Percentiles rank a stretch among this genome's conserved stretches.
These are phyloP conservation scores for Starmera stellimalicola DNA, from an alignment of 1,139 yeast genomes.

Conservation along the genomic window DNA sequence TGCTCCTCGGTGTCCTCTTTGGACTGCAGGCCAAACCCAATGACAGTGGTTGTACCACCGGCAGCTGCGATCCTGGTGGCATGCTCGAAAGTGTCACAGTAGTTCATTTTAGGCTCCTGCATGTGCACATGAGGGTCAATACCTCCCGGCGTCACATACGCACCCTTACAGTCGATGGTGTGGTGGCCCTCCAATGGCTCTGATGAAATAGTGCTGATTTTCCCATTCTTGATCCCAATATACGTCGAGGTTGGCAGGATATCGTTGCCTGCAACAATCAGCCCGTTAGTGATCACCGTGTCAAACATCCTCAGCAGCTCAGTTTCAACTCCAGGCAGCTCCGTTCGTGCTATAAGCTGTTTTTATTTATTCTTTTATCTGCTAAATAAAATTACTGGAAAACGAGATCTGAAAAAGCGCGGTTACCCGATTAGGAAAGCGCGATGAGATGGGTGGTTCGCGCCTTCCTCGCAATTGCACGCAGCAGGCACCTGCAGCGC, in stretches of 20 bases:
- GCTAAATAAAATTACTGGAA: no score
- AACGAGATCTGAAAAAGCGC: no score
- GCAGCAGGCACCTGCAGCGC: no score
- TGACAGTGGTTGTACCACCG: conserved; percentile 39
- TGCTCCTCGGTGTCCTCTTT: conserved; percentile 22
- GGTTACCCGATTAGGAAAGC: background rate
- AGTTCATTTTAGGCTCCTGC: conserved; percentile 46
- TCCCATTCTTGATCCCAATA: conserved; percentile 32
- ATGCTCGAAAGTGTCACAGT: conserved; percentile 50
- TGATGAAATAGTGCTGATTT: conserved; percentile 28
- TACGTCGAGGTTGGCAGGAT: conserved; percentile 25
- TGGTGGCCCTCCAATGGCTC: conserved; percentile 22
- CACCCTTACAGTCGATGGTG: conserved; percentile 37
- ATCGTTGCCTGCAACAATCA: conserved; percentile 29
- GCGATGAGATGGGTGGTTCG: no score
- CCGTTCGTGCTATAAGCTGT: no score
- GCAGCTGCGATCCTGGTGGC: conserved; percentile 55
- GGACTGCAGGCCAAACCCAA: conserved; percentile 33
- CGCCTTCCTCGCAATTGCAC: no score
- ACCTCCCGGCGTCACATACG: conserved; percentile 37
- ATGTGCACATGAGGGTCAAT: conserved; percentile 47
- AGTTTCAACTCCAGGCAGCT: no score
- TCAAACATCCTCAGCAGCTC: no score
- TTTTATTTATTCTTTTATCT: no score
- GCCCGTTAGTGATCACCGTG: conserved; percentile 26